Evolutionary conservation across 768 basidiomycete species (phyloP), one percentile per base, ranked within the genome.

Genomic region (Termitomyces titanicus): DNA sequence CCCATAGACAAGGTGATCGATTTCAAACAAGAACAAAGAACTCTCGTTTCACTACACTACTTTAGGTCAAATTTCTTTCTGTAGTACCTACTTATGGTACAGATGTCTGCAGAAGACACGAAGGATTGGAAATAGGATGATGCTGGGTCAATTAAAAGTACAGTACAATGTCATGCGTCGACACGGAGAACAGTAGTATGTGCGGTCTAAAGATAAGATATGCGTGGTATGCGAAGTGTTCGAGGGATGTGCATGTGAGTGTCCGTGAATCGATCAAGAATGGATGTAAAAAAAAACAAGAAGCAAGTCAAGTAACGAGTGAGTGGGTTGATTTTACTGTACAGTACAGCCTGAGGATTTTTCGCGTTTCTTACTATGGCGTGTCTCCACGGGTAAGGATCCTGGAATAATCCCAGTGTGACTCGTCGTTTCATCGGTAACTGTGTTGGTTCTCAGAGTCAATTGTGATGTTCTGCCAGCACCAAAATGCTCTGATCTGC

Each of bases 311-410:
- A 17, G 33, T 12, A 17, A 33, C 20, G 46, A 47, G 37, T 39
- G 24, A 43, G 31, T 42, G 42, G 47, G 38, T 25, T 35, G 18
- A 47, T 48, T 42, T 54, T 66, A 79, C 61, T 79, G 77, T 44
- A 79, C 69, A n/a, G 65, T 63, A 63, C 77, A 79, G 40, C 75
- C 74, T 31, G 69, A 64, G 42, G 74, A 68, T 38, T 63, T 62
- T 35, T 76, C 65, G 46, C 70, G 71, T 58, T 74, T 72, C 68
- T 68, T 71, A 53, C 70, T 67, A 44, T 66, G 63, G 31, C 61
- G 64, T 20, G 54, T 56, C 15, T 67, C 68, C 12, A 51, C 57
- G 6, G 72, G 66, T 53, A 74, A 47, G 2, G 66, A 69, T 7
- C 73, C 75, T 4, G 74, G 72, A 20, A 76, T 56, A 45, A 29